Conservation (phyloP, 371 early-diverging fungal species). For the Lichtheimia ornata region DNA sequence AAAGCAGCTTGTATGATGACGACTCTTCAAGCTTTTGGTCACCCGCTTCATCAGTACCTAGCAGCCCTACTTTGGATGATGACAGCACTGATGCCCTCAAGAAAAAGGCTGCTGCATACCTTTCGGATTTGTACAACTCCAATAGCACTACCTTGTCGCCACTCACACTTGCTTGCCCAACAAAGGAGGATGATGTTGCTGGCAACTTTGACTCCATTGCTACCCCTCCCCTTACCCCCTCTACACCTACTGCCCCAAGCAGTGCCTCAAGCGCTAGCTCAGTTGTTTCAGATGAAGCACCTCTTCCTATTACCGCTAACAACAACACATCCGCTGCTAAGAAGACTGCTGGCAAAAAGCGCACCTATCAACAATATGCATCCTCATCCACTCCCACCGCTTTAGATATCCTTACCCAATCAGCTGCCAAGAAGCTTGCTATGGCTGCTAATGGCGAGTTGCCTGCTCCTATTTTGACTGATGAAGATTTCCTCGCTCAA, state of each 20-base stretch:
- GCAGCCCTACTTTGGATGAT: conserved; percentile 30
- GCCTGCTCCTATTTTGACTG: conserved; percentile 34
- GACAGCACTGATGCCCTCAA: conserved; percentile 25
- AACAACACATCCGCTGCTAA: conserved; percentile 3
- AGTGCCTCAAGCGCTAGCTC: neutral
- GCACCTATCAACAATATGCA: conserved; percentile 31
- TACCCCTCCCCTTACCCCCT: neutral
- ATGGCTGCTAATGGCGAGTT: conserved; percentile 27
- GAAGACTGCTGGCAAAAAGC: conserved; percentile 33
- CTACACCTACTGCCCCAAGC: neutral
- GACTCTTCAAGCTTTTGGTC: conserved; percentile 36
- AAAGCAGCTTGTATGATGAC: conserved; percentile 47
- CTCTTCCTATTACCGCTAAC: conserved; percentile 1
- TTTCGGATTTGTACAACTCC: conserved; percentile 45
- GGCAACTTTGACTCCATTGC: neutral
- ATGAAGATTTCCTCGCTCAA: conserved; percentile 54
- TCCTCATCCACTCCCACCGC: conserved; percentile 26
- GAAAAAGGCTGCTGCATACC: conserved; percentile 48
- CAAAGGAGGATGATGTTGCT: conserved; percentile 3
- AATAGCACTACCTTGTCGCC: conserved; percentile 16
- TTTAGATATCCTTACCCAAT: conserved; percentile 43
- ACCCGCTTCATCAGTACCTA: conserved; percentile 30
- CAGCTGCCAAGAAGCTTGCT: conserved; percentile 49
- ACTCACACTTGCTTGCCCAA: conserved; percentile 11
- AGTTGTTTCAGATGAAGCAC: conserved; percentile 1